Percentiles rank a stretch among this genome's conserved stretches.
Evolutionary conservation across 495 filamentous ascomycete genomes (phyloP).

Genomic region (Xylaria bambusicola): DNA sequence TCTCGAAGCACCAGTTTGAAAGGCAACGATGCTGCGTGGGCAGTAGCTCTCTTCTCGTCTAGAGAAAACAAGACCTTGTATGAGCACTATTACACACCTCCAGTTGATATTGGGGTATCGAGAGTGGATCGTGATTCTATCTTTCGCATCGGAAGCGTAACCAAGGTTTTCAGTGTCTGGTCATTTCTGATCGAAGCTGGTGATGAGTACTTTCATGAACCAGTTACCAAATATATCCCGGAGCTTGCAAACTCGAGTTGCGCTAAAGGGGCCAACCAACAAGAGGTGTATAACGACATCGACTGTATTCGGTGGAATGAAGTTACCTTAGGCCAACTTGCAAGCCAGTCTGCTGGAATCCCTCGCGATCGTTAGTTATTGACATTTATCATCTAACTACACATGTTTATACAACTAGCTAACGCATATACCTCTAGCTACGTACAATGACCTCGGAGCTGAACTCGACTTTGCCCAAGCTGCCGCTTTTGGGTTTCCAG

Average conservation of each 20-base stretch:
- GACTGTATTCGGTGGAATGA: constrained; percentile 45
- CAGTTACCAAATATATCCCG: constrained; percentile 46
- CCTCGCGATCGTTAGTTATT: constrained; percentile 14
- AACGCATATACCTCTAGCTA: constrained; percentile 1
- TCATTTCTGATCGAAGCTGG: constrained; percentile 37
- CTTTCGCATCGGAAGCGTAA: constrained; percentile 48
- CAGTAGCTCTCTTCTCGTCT: constrained; percentile 36
- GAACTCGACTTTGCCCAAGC: neutral
- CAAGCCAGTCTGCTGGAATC: constrained; percentile 11
- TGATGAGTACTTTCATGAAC: constrained; percentile 39
- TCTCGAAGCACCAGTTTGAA: neutral
- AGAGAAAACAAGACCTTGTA: constrained; percentile 25
- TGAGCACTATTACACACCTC: constrained; percentile 23
- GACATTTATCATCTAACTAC: neutral
- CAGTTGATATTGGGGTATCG: constrained; percentile 23
- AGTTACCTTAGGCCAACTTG: constrained; percentile 39
- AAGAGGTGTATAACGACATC: constrained; percentile 10
- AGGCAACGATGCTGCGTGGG: constrained; percentile 33
- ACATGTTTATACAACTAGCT: neutral
- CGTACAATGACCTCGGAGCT: neutral
- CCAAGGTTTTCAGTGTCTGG: constrained; percentile 47
- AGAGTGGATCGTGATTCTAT: constrained; percentile 44
- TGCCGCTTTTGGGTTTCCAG: constrained; percentile 1
- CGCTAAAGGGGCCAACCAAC: neutral
- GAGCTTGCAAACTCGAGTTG: constrained; percentile 21